Conservation (phyloP, 139 green algal genomes). For the Chara braunii region DNA sequence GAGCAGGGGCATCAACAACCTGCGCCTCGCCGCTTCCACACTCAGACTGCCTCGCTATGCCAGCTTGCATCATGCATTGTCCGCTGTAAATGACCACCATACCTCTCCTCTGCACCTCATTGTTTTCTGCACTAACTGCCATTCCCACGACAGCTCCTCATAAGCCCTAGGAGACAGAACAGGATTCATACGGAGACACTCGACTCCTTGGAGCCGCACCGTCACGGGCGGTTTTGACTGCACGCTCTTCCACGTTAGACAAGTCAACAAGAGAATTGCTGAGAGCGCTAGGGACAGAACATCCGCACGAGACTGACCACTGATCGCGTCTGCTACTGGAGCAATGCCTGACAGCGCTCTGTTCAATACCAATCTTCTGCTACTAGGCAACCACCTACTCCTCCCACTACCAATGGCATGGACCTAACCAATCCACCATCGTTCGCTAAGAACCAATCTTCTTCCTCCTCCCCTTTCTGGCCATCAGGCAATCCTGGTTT, state of each 20-base stretch:
- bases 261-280: constrained; percentile 74
- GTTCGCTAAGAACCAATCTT: constrained; percentile 33
- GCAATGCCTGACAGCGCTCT: constrained; percentile 33
- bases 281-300: constrained; percentile 75
- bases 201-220: constrained; percentile 31
- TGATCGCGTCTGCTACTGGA: constrained; percentile 30
- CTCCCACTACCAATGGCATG: constrained; percentile 29
- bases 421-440: constrained; percentile 20
- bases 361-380: constrained; percentile 40
- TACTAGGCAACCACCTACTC: background rate
- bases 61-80: background rate
- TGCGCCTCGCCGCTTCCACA: background rate
- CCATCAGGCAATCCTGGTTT: too few species aligned
- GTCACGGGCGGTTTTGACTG: constrained; percentile 44
- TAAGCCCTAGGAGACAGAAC: background rate
- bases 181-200: background rate
- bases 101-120: constrained; percentile 1
- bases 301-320: constrained; percentile 72
- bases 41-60: background rate
- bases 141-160: constrained; percentile 7
- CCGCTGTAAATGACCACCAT: constrained; percentile 4
- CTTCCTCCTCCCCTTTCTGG: too few species aligned
- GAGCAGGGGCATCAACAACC: background rate
- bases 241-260: constrained; percentile 79
- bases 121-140: background rate